Base-by-base conservation (phyloP, 345 rosid genomes). In the Eucalyptus cloeziana region DNA sequence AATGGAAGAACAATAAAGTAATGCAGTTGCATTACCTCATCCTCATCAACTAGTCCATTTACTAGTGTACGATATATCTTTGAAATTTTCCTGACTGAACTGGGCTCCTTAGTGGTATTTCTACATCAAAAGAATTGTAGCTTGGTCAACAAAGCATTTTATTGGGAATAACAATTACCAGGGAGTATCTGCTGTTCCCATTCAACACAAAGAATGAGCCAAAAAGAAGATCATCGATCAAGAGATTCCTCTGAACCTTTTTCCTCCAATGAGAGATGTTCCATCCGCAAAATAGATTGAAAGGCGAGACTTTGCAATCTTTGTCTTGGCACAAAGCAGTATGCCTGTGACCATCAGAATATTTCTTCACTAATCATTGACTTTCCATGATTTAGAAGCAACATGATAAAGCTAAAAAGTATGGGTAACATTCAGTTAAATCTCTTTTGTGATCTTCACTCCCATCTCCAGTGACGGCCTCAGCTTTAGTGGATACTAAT, bases 311-410 rank as follows among this genome's bases (percentile, higher is more conserved):
- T 97, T 97, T 87, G 99, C 96, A 76, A 91, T 91, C 94, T 94
- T 97, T 85, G 98, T 94, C 93, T 97, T 97, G 49, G 98, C 99
- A 91, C 99, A 97, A 80, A 97, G 97, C 92, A 96, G 93, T 91
- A 96, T 92, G 85, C 99, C 99, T 97, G 90, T 76, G 87, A 92
- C 80, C 71, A 90, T 89, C 86, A 44, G 31, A 86, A 31, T 58
- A 71, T 90, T 40, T 50, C 60, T 62, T 87, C 85, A 91, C 83
- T 71, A 17, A 71, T 71, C 44, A 67, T 15, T 67, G 45, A 33
- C 45, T 71, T 33, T 71, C 81, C 81, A 71, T 33, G 81, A 71
- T 71, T 71, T 71, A 17, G 81, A 71, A 71, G 13, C 44, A 71
- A 10, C 44, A 19, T 76, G 14, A 19, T 19, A 76, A 40, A 76